These are phyloP conservation scores for Cudoniella acicularis DNA, from an alignment of 495 filamentous ascomycete genomes.

Conservation along the genomic window DNA sequence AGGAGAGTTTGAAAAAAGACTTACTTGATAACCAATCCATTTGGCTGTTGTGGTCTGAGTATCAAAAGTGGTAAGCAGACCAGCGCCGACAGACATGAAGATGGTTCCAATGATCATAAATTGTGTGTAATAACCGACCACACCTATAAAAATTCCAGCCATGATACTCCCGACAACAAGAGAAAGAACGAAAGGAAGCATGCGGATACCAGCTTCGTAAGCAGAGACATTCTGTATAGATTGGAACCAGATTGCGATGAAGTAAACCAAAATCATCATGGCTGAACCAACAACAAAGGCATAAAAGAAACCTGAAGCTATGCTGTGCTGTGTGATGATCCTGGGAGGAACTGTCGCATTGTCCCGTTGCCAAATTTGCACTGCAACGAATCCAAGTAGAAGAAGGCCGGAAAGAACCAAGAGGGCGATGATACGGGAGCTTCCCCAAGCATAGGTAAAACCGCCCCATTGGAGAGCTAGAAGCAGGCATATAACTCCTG, in stretches of 20 bases:
- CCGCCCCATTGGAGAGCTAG: conserved; percentile 47
- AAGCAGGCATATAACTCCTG: conserved; percentile 34
- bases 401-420: conserved; percentile 44
- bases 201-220: conserved; percentile 65
- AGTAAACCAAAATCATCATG: conserved; percentile 36
- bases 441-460: conserved; percentile 37
- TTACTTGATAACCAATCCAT: conserved; percentile 70
- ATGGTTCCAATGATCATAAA: conserved; percentile 48
- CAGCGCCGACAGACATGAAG: conserved; percentile 55
- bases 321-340: conserved; percentile 21
- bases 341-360: conserved; percentile 45
- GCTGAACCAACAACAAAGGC: conserved; percentile 15
- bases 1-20: no score
- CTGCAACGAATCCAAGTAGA: conserved; percentile 37
- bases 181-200: conserved; percentile 52
- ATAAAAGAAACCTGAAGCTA: conserved; percentile 25
- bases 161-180: conserved; percentile 32
- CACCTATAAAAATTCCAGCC: conserved; percentile 36
- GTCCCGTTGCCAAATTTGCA: conserved; percentile 40
- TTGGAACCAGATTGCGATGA: conserved; percentile 81
- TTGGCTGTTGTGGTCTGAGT: conserved; percentile 41
- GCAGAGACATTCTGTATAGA: conserved; percentile 55
- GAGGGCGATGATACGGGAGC: conserved; percentile 30
- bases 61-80: conserved; percentile 57
- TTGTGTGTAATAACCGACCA: conserved; percentile 56